Base-by-base conservation (phyloP, 768 basidiomycete genomes). In the Kwoniella newhampshirensis region DNA sequence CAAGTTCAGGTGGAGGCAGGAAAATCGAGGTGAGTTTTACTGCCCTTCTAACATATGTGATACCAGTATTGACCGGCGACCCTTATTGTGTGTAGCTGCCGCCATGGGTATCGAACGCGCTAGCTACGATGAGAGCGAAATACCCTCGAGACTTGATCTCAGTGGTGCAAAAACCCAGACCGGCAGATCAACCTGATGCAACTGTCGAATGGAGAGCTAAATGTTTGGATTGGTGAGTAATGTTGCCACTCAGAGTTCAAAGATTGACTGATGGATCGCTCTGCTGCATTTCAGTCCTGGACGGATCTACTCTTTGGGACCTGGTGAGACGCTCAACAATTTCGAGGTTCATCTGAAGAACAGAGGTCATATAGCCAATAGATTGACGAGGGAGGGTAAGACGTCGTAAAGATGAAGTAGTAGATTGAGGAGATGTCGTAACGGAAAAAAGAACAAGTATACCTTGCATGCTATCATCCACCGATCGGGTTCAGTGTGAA, bases 161-260 rank as follows among this genome's bases (percentile, higher is more conserved):
- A 64, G 83, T 88, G 17, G 84, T 88, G 28, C 77, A 85, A n/a
- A 76, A 77, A 17, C 67, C 73, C 30, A 86, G 84, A 68, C 78
- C 81, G 6, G 79, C 41, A 11, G 74, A 80, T 27, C 79, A 82
- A 41, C 80, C 78, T 12, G 81, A 80, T n/a, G 75, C 80, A 21
- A 82, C 84, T 4, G 48, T 67, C 12, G 91, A 94, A 75, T 97
- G 93, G 92, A 82, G 96, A 59, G 91, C 89, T 25, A 98, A 97
- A 71, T 99, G 96, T 70, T 79, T 96, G 48, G 94, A 97, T 73
- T 96, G 91, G 93, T 91, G 67, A 60, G 78, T 74, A 2, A 15
- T 28, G 20, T 21, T n/a, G n/a, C n/a, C 32, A 13, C 32, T 32
- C 32, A 6, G 7, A 13, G 21, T 35, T 23, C 17, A 8, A 8